phyloP scores from a whole-genome alignment of 257 asterid genomes.

The Fraxinus quadrangulata region DNA sequence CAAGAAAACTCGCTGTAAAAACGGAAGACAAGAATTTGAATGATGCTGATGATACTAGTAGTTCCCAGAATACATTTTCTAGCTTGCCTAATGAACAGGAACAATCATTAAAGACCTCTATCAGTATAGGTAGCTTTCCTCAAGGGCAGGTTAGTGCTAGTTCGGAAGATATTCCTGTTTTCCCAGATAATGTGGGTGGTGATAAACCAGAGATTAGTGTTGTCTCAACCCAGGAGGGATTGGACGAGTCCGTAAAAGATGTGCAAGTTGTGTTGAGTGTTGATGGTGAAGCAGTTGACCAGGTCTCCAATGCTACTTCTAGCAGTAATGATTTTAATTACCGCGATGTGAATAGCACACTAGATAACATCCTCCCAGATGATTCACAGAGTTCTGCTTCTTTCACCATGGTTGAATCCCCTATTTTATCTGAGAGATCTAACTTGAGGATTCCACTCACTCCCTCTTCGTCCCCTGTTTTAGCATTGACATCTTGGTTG shows the following conservation, averaged over 20 bases:
- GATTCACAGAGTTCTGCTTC: constrained; percentile 63
- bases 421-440: constrained; percentile 73
- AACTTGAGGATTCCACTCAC: constrained; percentile 49
- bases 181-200: constrained; percentile 34
- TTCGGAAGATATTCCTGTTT: constrained; percentile 69
- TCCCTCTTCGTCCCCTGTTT: constrained; percentile 63
- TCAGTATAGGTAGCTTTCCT: constrained; percentile 78
- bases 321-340: constrained; percentile 56
- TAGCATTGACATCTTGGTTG: constrained; percentile 88
- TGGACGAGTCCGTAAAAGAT: constrained; percentile 47
- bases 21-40: constrained; percentile 68
- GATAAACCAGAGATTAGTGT: constrained; percentile 45
- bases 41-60: constrained; percentile 73
- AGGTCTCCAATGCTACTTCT: constrained; percentile 50
- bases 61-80: constrained; percentile 90
- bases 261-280: constrained; percentile 38
- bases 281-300: constrained; percentile 61
- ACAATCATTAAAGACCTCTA: constrained; percentile 75
- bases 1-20: constrained; percentile 68
- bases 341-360: constrained; percentile 47
- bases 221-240: constrained; percentile 39
- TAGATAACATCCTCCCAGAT: constrained; percentile 46
- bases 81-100: constrained; percentile 91
- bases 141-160: constrained; percentile 80
- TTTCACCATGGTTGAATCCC: constrained; percentile 53